Conservation (phyloP, 495 filamentous ascomycete genomes). For the Xylaria telfairii region DNA sequence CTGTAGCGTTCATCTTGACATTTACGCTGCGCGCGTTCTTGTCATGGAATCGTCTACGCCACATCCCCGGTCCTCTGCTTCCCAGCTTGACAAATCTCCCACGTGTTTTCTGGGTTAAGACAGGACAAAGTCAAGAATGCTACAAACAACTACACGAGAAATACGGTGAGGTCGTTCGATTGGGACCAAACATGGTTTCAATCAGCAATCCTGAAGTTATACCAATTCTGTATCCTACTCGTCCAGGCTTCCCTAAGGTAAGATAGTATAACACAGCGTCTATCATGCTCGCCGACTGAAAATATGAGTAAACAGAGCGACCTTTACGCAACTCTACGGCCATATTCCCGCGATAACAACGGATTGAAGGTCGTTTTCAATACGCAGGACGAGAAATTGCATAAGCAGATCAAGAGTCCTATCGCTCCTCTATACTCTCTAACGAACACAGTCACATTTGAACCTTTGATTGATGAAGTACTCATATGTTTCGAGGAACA, state of each 20-base stretch:
- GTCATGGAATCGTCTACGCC: slow-evolving; percentile 31
- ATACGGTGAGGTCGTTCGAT: slow-evolving; percentile 57
- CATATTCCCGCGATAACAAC: slow-evolving; percentile 34
- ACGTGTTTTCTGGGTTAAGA: slow-evolving; percentile 39
- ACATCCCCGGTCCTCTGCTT: slow-evolving; percentile 55
- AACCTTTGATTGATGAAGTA: slow-evolving; percentile 23
- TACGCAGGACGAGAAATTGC: slow-evolving; percentile 48
- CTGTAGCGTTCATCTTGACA: not conserved
- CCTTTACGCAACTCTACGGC: slow-evolving; percentile 42
- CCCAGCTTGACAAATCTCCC: slow-evolving; percentile 45
- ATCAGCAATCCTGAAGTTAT: slow-evolving; percentile 45
- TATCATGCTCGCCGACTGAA: not conserved
- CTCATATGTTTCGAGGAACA: slow-evolving; percentile 35
- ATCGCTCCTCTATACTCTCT: slow-evolving; percentile 49
- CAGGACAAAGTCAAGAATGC: slow-evolving; percentile 38
- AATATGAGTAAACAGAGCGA: slow-evolving; percentile 26
- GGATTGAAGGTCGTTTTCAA: slow-evolving; percentile 44
- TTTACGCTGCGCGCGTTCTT: not conserved
- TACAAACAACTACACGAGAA: slow-evolving; percentile 43
- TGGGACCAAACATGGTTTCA: slow-evolving; percentile 55
- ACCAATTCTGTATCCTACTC: slow-evolving; percentile 39
- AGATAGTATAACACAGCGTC: not conserved
- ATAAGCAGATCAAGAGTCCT: slow-evolving; percentile 47
- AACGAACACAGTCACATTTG: slow-evolving; percentile 42
- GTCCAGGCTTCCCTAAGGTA: slow-evolving; percentile 38